Percentiles rank a stretch among this genome's conserved stretches.
Evolutionary conservation across 495 filamentous ascomycete genomes (phyloP).

Genomic region (Penicillium angulare): DNA sequence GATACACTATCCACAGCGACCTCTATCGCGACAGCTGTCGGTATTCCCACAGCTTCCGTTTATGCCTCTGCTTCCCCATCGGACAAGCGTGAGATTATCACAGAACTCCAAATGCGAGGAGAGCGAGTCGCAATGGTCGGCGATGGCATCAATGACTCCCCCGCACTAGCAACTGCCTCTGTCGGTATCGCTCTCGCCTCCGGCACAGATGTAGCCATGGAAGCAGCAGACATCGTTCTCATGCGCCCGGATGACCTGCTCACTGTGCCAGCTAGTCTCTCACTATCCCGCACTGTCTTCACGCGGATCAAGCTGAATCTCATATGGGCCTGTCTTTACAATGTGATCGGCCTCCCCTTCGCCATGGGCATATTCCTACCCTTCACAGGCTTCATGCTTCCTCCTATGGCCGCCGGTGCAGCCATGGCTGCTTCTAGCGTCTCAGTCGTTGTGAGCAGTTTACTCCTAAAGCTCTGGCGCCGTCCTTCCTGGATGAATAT

Average conservation of each 20-base stretch:
- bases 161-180: slow-evolving; percentile 86
- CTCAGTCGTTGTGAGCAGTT: slow-evolving; percentile 80
- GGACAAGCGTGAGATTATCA: slow-evolving; percentile 83
- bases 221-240: slow-evolving; percentile 93
- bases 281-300: slow-evolving; percentile 85
- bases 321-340: slow-evolving; percentile 89
- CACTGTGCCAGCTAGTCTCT: slow-evolving; percentile 80
- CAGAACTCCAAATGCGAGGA: slow-evolving; percentile 66
- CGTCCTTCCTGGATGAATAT: slow-evolving; percentile 88
- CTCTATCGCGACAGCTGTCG: slow-evolving; percentile 77
- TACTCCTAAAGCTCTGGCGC: slow-evolving; percentile 84
- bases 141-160: slow-evolving; percentile 98
- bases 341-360: slow-evolving; percentile 87
- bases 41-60: slow-evolving; percentile 72
- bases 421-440: slow-evolving; percentile 93
- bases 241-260: slow-evolving; percentile 92
- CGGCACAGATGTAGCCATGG: slow-evolving; percentile 96
- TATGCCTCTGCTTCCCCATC: slow-evolving; percentile 81
- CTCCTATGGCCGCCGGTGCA: slow-evolving; percentile 90
- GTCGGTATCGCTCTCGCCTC: slow-evolving; percentile 90
- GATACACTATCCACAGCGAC: slow-evolving; percentile 81
- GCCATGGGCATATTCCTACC: slow-evolving; percentile 94
- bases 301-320: slow-evolving; percentile 91
- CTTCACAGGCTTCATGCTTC: slow-evolving; percentile 81
- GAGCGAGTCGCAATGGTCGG: slow-evolving; percentile 93